phyloP scores from a whole-genome alignment of 2,329 filamentous ascomycete species.

The Kalaharituber pfeilii region DNA sequence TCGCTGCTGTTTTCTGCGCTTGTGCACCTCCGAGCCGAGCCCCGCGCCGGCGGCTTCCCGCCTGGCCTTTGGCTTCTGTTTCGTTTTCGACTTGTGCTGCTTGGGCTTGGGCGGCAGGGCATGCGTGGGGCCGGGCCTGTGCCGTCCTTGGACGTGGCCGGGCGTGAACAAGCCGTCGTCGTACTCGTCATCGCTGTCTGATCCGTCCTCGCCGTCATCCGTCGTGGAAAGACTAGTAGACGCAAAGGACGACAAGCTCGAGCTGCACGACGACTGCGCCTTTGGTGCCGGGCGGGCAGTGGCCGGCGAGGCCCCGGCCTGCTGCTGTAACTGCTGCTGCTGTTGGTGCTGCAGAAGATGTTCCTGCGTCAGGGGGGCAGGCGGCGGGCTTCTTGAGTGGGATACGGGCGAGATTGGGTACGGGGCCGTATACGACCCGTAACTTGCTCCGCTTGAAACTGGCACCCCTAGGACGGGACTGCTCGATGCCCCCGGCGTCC shows the following conservation, averaged over 20 bases:
- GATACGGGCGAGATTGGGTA: not conserved
- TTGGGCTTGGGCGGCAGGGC: no score
- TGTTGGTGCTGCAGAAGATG: not conserved
- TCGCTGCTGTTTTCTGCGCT: not conserved
- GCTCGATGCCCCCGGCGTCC: not conserved
- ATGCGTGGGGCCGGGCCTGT: no score
- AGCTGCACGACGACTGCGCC: not conserved
- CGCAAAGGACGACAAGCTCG: not conserved
- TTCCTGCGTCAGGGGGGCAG: not conserved
- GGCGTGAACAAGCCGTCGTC: no score
- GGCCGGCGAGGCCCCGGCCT: no score
- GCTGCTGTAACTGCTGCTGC: not conserved
- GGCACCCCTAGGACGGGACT: not conserved
- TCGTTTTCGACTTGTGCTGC: no score
- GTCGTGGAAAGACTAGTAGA: not conserved
- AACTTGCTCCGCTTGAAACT: not conserved
- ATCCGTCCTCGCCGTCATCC: not conserved
- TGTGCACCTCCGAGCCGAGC: not conserved
- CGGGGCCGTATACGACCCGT: not conserved
- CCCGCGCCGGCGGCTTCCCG: not conserved
- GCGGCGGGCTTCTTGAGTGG: not conserved
- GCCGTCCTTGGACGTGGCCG: not conserved
- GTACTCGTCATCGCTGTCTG: not conserved
- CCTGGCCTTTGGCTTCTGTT: not conserved
- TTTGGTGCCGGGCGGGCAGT: not conserved